These are phyloP conservation scores for Cutaneotrichosporon sp. DNA, from an alignment of 1,284 basidiomycete genomes.

Conservation along the genomic window DNA sequence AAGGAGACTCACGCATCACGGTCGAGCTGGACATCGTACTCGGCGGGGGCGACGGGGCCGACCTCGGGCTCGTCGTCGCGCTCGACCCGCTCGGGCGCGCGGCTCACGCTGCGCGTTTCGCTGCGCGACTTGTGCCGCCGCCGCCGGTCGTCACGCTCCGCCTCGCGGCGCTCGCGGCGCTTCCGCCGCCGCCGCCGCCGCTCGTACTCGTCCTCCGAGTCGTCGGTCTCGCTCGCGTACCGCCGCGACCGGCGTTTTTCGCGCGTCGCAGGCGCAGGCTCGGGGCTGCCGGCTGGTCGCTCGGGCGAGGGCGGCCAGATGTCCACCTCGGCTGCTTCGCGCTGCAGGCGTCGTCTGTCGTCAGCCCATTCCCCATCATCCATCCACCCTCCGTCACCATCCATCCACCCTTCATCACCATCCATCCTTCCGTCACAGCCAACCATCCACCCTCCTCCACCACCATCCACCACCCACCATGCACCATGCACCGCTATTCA, in stretches of 20 bases:
- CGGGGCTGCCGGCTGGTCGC: slow-evolving; percentile 36
- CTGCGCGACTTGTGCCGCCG: slow-evolving; percentile 30
- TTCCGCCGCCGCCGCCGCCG: slow-evolving; percentile 59
- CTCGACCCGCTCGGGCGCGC: neutral
- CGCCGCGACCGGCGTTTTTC: slow-evolving; percentile 28
- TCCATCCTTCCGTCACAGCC: no score
- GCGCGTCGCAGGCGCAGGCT: slow-evolving; percentile 8
- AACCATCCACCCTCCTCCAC: no score
- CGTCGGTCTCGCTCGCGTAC: slow-evolving; percentile 59
- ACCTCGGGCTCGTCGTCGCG: slow-evolving; percentile 66
- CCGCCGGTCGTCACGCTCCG: neutral
- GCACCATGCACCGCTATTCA: no score
- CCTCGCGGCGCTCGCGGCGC: slow-evolving; percentile 37
- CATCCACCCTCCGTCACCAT: no score
- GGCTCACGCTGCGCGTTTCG: neutral
- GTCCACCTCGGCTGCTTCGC: slow-evolving; percentile 64
- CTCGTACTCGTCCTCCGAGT: slow-evolving; percentile 63
- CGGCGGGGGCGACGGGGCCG: slow-evolving; percentile 58
- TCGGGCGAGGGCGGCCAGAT: slow-evolving; percentile 88
- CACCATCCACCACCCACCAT: no score
- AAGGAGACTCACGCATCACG: slow-evolving; percentile 57
- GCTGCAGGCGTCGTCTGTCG: slow-evolving; percentile 70
- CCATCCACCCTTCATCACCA: no score
- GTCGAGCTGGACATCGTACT: slow-evolving; percentile 61
- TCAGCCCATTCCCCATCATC: no score